These are phyloP conservation scores for Aspergillus sparsus DNA, from an alignment of 495 filamentous ascomycete species.

Conservation along the genomic window DNA sequence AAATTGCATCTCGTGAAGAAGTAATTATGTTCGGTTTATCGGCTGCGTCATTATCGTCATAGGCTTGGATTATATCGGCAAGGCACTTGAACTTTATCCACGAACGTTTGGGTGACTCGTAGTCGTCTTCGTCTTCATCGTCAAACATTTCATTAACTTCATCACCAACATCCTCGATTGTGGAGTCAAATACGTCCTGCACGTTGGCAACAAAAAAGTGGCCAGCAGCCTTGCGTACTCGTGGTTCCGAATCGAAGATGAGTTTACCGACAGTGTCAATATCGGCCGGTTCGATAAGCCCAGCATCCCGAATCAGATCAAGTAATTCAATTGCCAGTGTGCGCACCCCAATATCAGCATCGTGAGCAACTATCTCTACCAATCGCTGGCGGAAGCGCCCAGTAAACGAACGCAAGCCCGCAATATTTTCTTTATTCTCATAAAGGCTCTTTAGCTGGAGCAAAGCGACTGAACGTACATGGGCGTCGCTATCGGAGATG, in stretches of 20 bases:
- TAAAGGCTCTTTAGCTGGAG: slow-evolving; percentile 76
- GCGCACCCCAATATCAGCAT: slow-evolving; percentile 76
- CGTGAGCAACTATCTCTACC: slow-evolving; percentile 86
- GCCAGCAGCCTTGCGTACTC: slow-evolving; percentile 83
- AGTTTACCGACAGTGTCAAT: slow-evolving; percentile 81
- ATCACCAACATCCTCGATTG: slow-evolving; percentile 81
- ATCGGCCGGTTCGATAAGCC: slow-evolving; percentile 85
- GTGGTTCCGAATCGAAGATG: slow-evolving; percentile 81
- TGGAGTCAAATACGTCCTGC: slow-evolving; percentile 74
- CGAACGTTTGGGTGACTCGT: slow-evolving; percentile 67
- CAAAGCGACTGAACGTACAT: slow-evolving; percentile 74
- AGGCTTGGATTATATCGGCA: slow-evolving; percentile 76
- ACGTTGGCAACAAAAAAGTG: slow-evolving; percentile 87
- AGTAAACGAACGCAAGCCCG: slow-evolving; percentile 80
- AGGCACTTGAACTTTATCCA: slow-evolving; percentile 94
- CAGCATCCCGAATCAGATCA: slow-evolving; percentile 76
- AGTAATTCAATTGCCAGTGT: slow-evolving; percentile 76
- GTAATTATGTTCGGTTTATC: slow-evolving; percentile 25
- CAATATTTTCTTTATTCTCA: slow-evolving; percentile 71
- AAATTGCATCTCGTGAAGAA: slow-evolving; percentile 36
- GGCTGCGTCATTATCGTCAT: slow-evolving; percentile 60
- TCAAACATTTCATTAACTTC: slow-evolving; percentile 69
- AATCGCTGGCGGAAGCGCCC: slow-evolving; percentile 85
- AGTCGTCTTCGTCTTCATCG: slow-evolving; percentile 69
- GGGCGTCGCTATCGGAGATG: slow-evolving; percentile 71